Evolutionary conservation across 345 rosid genomes (phyloP), one percentile per base, ranked within the genome.

Genomic region (Acer negundo): DNA sequence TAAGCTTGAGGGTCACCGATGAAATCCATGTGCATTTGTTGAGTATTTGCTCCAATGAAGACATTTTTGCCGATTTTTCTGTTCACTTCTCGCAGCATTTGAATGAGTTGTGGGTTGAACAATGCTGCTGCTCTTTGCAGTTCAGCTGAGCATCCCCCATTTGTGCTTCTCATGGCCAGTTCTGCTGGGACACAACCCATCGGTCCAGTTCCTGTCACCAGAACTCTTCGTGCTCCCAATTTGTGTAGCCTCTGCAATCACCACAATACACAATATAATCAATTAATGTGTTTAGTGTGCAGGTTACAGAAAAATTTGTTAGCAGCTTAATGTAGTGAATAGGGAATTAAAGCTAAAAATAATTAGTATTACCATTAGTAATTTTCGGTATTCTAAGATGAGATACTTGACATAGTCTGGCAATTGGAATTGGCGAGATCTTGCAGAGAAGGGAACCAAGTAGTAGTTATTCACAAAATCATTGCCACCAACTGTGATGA

Each of bases 391-490:
- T 71, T 90, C 87, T 0, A 80, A 80, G 44, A 90, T 83, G 81
- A 90, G 77, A 62, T 63, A 84, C 67, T n/a, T 64, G 76, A 87
- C 89, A 74, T 83, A 89, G 46, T 81, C 82, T 0, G 87, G 84
- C 65, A 90, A 17, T 23, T 84, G 3, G 55, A n/a, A 90, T 70
- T 90, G 89, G 63, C 79, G 82, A 53, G 90, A 88, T 49, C 92
- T 79, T 8, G 86, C 85, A 9, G 90, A 88, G 75, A 13, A 56
- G 6, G 89, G 92, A 56, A 83, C 80, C 80, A 90, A 72, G 75
- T 75, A 90, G 72, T 89, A 90, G 75, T 89, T 90, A 67, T 90
- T 90, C 19, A 90, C 92, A 73, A 90, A 90, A 69, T 90, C 92
- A 17, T 90, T 90, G 46, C 92, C 94, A 2, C 94, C 92, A 0